Base-by-base conservation (phyloP, 2,329 filamentous ascomycete species). In the Fusarium compactum region DNA sequence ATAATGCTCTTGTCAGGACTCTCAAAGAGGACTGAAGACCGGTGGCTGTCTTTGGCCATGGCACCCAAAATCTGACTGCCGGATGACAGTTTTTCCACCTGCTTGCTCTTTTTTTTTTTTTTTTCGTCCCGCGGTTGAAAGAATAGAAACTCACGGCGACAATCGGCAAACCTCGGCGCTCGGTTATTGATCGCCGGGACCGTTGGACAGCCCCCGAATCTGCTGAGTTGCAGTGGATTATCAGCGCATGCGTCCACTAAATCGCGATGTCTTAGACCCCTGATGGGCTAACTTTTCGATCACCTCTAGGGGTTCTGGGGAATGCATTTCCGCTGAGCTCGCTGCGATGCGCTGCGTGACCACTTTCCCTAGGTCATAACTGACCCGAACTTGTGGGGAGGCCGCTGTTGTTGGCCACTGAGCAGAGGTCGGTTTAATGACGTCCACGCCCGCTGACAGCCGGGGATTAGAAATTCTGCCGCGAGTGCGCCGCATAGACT, bases 1-100 rank as follows among this genome's bases (percentile, higher is more conserved):
- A 88, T 82, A 56, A 90, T 79, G 47, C 85, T 83, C 51, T 80
- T 75, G 70, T 80, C 76, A 8, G 48, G 41, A 67, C 64, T 78
- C 51, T 77, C 73, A 62, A 76, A 82, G 54, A 82, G 75, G 25
- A 81, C 62, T 20, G 78, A 80, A 4, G 77, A 71, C 20, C 41
- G 65, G 22, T 25, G 53, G 53, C 54, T 65, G 53, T 57, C 54
- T 16, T 52, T 27, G 20, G 24, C 18, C 69, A 67, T 65, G 40
- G 48, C 53, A 40, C 34, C 16, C 65, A 47, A 30, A 44, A 50
- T 52, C 41, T 46, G 27, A 50, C 29, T 18, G 40, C 45, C 54
- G 53, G 51, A 51, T 56, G 67, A 52, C 64, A 67, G 32, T 67
- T 66, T 41, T 51, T 27, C 51, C 62, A 60, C 38, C 59, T 57